Evolutionary conservation across 441 rosid genomes (phyloP).

Genomic region (Populus hybrid): DNA sequence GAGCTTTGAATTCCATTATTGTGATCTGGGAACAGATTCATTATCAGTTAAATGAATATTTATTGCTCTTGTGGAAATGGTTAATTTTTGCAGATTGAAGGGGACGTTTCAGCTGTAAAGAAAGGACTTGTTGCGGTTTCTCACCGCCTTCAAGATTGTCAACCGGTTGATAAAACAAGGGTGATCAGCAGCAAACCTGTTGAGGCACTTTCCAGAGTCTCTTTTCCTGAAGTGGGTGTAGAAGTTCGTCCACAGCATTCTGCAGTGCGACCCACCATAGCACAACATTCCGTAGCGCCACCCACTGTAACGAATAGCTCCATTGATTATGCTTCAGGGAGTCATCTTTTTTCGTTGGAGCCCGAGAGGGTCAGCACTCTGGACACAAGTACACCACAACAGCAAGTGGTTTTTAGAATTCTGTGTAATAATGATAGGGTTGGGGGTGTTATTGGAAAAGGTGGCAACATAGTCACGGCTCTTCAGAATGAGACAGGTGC

Average conservation of each 20-base stretch:
- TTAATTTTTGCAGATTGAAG: conserved; percentile 67
- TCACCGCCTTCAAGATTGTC: conserved; percentile 75
- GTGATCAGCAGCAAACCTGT: conserved; percentile 35
- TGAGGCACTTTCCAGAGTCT: conserved; percentile 42
- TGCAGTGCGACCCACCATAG: conserved; percentile 31
- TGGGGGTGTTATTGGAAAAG: conserved; percentile 88
- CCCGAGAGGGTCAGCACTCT: conserved; percentile 32
- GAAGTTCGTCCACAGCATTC: conserved; percentile 44
- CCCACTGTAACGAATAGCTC: conserved; percentile 22
- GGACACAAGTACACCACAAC: conserved; percentile 33
- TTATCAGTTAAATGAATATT: not conserved
- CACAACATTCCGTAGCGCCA: not conserved
- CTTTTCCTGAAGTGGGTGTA: conserved; percentile 30
- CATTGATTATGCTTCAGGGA: conserved; percentile 37
- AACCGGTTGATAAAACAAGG: conserved; percentile 49
- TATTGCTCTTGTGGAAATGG: not conserved
- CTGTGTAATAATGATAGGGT: conserved; percentile 70
- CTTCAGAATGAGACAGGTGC: conserved; percentile 88
- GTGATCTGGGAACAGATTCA: not conserved
- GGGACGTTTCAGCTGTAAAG: conserved; percentile 61
- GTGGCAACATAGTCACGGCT: conserved; percentile 63
- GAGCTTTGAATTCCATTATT: not conserved
- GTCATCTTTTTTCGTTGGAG: conserved; percentile 39
- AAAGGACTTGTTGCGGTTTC: conserved; percentile 78
- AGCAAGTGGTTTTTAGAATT: conserved; percentile 66